phyloP scores from a whole-genome alignment of 768 basidiomycete species.

The Amanita exitialis region DNA sequence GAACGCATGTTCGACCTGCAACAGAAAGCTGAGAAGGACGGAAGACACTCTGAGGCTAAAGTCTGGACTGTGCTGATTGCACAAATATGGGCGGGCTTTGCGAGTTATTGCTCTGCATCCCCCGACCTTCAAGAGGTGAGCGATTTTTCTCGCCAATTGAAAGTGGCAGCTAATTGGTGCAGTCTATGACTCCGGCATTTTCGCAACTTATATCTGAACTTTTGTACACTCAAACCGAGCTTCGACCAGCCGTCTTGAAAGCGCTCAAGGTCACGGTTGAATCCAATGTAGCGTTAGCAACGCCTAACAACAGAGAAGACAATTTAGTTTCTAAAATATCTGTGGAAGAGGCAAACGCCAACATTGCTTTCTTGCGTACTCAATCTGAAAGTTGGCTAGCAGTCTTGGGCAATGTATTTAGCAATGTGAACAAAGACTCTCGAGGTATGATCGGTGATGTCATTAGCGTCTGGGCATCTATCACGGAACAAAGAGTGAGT shows the following conservation, averaged over 20 bases:
- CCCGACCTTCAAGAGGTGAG: slow-evolving; percentile 64
- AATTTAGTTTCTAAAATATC: slow-evolving; percentile 23
- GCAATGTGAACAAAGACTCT: slow-evolving; percentile 66
- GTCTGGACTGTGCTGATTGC: slow-evolving; percentile 91
- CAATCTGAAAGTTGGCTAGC: slow-evolving; percentile 92
- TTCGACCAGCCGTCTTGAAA: slow-evolving; percentile 74
- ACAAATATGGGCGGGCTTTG: slow-evolving; percentile 89
- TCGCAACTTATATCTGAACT: slow-evolving; percentile 88
- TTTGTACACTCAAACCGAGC: slow-evolving; percentile 80
- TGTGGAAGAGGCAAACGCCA: slow-evolving; percentile 48
- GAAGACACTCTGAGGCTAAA: slow-evolving; percentile 77
- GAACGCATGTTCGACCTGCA: slow-evolving; percentile 89
- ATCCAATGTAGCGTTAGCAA: slow-evolving; percentile 53
- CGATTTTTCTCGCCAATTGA: neutral
- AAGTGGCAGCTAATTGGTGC: slow-evolving; percentile 5
- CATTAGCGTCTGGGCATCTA: slow-evolving; percentile 75
- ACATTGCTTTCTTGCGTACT: slow-evolving; percentile 60
- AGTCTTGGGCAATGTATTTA: slow-evolving; percentile 95
- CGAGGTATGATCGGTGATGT: slow-evolving; percentile 80
- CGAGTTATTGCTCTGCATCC: slow-evolving; percentile 81
- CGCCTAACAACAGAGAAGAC: slow-evolving; percentile 21
- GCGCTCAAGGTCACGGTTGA: slow-evolving; percentile 78
- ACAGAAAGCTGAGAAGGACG: slow-evolving; percentile 65
- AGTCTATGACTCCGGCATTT: slow-evolving; percentile 72
- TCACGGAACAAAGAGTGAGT: slow-evolving; percentile 62